A percentile compares a stretch with the other conserved stretches of the same genome.
Conservation (phyloP, 2,329 filamentous ascomycete genomes). For the Beauveria rudraprayagi region DNA sequence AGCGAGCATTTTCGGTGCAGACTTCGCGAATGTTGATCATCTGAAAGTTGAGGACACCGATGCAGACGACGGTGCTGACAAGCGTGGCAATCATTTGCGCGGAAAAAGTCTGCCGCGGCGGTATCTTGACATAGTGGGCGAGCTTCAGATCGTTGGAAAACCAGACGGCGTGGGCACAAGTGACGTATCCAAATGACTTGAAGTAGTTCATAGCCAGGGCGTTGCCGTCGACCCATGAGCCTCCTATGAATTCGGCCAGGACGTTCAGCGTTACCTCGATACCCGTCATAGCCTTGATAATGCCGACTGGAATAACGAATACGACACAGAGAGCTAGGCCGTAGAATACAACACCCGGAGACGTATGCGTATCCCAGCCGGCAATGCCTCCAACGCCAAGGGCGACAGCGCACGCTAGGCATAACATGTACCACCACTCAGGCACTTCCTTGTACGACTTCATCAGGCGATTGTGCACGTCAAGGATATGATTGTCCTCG, state of each 20-base stretch:
- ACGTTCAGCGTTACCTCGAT: slow-evolving; percentile 45
- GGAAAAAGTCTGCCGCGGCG: slow-evolving; percentile 49
- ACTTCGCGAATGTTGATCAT: slow-evolving; percentile 41
- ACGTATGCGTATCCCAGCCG: slow-evolving; percentile 42
- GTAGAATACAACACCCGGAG: slow-evolving; percentile 43
- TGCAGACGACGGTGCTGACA: slow-evolving; percentile 42
- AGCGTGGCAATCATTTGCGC: slow-evolving; percentile 52
- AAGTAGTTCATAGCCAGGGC: slow-evolving; percentile 47
- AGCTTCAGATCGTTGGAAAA: slow-evolving; percentile 43
- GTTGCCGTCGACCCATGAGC: slow-evolving; percentile 42
- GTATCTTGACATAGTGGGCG: slow-evolving; percentile 52
- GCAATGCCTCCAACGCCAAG: slow-evolving; percentile 39
- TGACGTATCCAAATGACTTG: slow-evolving; percentile 44
- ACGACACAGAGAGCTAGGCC: slow-evolving; percentile 40
- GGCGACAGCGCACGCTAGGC: slow-evolving; percentile 35
- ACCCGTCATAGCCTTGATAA: slow-evolving; percentile 46
- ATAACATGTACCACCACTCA: slow-evolving; percentile 45
- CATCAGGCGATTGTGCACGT: slow-evolving; percentile 44
- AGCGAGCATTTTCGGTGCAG: slow-evolving; percentile 38
- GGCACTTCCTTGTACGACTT: slow-evolving; percentile 39
- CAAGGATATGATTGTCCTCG: slow-evolving; percentile 30
- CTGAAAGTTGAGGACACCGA: slow-evolving; percentile 41
- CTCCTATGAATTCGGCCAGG: slow-evolving; percentile 45
- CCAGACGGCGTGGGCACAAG: slow-evolving; percentile 42
- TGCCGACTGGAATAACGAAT: slow-evolving; percentile 44